Evolutionary conservation across 73 alveolate genomes (phyloP), one percentile per base, ranked within the genome.

Genomic region (Stentor roeselii): DNA sequence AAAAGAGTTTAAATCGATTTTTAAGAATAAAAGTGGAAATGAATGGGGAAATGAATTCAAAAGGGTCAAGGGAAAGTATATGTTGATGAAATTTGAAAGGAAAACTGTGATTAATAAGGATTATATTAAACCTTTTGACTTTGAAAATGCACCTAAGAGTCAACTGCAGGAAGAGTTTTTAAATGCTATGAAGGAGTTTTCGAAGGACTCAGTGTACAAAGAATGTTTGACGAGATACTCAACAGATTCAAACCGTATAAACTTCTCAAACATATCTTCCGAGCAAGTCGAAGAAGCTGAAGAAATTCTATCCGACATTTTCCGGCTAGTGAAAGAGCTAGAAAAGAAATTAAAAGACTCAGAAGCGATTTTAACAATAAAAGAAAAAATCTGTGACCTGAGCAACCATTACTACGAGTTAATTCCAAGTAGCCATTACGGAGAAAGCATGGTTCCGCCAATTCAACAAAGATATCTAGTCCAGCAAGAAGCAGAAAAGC

Each of bases 351-450:
- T 37, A 32, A 83, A 89, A 60, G 82, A 87, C 32, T 78, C 38
- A 15, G 41, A 74, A 36, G 87, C 78, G 27, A 31, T 42, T 32
- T 91, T 87, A 3, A 84, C 87, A 32, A 78, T 92, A 38, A 90
- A 93, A 35, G 93, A 89, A 83, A 93, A 92, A 84, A 96, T 96
- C 61, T 91, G 91, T 92, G 93, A 76, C 21, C 83, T 88, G 88
- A 90, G 98, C 15, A 85, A 95, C 77, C 88, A 97, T 85, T 96
- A 88, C 91, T 96, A 94, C 87, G 99, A 96, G 87, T 83, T 93
- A 41, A 91, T 95, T 39, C 99, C 99, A 0, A 87, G 88, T 61
- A 93, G 76, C 77, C 95, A 92, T 82, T 94, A 39, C 82, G 88
- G 93, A 86, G 86, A 92, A 59, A 78, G 89, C 59, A 87, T 91